Evolutionary conservation across 2,329 filamentous ascomycete genomes (phyloP).

Genomic region (Ophiostoma pallidulum): DNA sequence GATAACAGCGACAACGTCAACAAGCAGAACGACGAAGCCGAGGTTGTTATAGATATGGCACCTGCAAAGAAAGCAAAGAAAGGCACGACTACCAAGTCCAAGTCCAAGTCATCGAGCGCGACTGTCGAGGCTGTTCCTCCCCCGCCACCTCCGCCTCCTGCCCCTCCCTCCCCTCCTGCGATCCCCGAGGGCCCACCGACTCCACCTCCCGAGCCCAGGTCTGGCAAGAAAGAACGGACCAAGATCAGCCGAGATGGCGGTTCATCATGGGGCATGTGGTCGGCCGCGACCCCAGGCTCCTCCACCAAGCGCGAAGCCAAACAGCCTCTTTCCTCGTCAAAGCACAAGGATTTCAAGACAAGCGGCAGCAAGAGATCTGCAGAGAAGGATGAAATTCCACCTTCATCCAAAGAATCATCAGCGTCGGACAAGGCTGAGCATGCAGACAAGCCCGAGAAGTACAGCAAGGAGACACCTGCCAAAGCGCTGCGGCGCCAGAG

Average conservation of each 20-base stretch:
- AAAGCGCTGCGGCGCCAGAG: constrained; percentile 50
- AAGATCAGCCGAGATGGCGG: constrained; percentile 62
- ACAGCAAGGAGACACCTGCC: constrained; percentile 33
- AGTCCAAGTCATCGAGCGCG: constrained; percentile 21
- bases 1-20: constrained; percentile 10
- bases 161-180: constrained; percentile 36
- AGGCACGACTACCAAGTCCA: constrained; percentile 29
- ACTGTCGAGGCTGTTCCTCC: constrained; percentile 25
- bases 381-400: constrained; percentile 53
- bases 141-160: constrained; percentile 28
- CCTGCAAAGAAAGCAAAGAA: constrained; percentile 34
- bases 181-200: constrained; percentile 39
- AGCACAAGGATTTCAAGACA: constrained; percentile 45
- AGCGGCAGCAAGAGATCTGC: constrained; percentile 36
- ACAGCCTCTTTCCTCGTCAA: constrained; percentile 46
- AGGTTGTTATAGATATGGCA: constrained; percentile 43
- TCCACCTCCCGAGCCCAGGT: constrained; percentile 46
- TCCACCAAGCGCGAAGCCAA: constrained; percentile 33
- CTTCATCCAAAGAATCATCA: constrained; percentile 43
- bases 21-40: constrained; percentile 25
- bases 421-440: constrained; percentile 49
- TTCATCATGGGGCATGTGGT: constrained; percentile 71
- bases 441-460: constrained; percentile 25
- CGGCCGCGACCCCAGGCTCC: constrained; percentile 23
- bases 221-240: constrained; percentile 64